Base-by-base conservation (phyloP, 768 basidiomycete species). In the Kwoniella bestiolae region DNA sequence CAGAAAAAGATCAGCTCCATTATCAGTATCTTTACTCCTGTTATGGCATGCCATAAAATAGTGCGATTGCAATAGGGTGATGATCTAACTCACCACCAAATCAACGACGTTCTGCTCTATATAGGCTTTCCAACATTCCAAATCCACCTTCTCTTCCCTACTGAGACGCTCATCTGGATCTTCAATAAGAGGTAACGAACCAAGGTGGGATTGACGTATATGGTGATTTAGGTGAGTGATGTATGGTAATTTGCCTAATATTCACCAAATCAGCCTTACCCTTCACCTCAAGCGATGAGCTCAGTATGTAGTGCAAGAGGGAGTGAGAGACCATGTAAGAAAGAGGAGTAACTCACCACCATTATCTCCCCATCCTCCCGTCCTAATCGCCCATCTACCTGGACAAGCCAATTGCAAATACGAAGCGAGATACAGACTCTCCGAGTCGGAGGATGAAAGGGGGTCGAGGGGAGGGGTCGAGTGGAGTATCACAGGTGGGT, bases 101-200 rank as follows among this genome's bases (percentile, higher is more conserved):
- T 77, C 76, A 5, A 70, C 67, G 3, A 77, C 44, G 18, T 62
- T 68, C 44, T 67, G 65, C 49, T 77, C 71, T 21, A 77, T 77
- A 58, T 74, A 77, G 18, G 71, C 65, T 62, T 47, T 66, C 76
- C 76, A 77, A 21, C 52, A 49, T 9, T 56, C 25, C 6, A 58
- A 29, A 21, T 77, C 73, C 7, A 65, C 66, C 28, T 58, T 63
- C 3, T 75, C 73, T 23, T 47, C 44, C 23, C 35, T 28, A 2
- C 66, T 63, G 8, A 75, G 57, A 5, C 23, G 5, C 3, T 55
- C 59, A 51, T 77, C 76, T 6, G 56, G 67, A 56, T 74, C 69
- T 14, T 51, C 18, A 45, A 68, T 66, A 4, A 49, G 34, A 8
- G 71, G 73, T 18, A 77, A 32, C 3, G 66, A 67, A 11, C 46